Conservation (phyloP, 306 rosid genomes). For the Trichosanthes cucumerina region DNA sequence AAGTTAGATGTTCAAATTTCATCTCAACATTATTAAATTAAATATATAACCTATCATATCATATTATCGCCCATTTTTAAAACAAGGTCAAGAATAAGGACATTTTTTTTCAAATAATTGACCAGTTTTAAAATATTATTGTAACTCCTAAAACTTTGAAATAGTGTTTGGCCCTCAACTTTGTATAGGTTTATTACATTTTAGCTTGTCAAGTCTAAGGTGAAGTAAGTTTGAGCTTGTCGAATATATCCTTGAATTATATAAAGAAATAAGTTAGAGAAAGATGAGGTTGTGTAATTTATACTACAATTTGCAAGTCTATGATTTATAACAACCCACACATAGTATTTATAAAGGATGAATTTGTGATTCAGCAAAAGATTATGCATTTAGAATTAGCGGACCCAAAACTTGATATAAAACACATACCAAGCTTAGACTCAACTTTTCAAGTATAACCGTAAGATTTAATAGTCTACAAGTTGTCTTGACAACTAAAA, state of each 20-base stretch:
- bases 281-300: too few species aligned
- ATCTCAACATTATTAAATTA: neutral
- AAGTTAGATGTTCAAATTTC: neutral
- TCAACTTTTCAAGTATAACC: neutral
- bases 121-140: too few species aligned
- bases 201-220: neutral
- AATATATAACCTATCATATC: neutral
- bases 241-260: too few species aligned
- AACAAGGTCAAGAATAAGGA: neutral
- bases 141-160: neutral
- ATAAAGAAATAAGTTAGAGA: too few species aligned
- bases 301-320: neutral
- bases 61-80: neutral
- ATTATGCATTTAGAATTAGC: neutral
- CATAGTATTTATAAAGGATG: neutral
- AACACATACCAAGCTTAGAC: neutral
- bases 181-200: neutral
- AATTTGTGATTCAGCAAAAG: neutral
- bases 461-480: neutral
- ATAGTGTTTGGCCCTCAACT: neutral
- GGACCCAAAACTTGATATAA: neutral
- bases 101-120: too few species aligned
- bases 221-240: neutral
- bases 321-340: too few species aligned
- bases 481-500: too few species aligned